Evolutionary conservation across 495 filamentous ascomycete species (phyloP), one percentile per base, ranked within the genome.

Genomic region (Aspergillus indologenus): DNA sequence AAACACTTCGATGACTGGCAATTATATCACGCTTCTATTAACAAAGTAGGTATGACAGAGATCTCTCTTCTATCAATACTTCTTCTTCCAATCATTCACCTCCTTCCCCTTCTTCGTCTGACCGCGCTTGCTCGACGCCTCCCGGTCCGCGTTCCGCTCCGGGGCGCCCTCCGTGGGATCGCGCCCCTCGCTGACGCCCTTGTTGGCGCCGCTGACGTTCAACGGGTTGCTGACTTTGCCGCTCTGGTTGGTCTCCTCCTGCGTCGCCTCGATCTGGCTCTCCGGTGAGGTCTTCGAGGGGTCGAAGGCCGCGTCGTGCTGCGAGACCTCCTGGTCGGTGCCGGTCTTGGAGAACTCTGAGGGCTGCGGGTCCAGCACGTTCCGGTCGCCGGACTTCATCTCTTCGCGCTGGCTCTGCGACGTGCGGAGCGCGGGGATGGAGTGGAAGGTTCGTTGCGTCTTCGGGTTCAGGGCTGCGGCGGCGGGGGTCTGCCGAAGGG

Each of bases 191-290:
- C 78, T 84, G n/a, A 84, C 78, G 8, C 84, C 82, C 43, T 71
- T 76, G 65, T 89, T 88, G 20, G 80, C 83, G 0, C 82, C 79
- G 49, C 81, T 85, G 46, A 87, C 79, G 22, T 87, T 73, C 21
- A 88, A 67, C 7, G 86, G 81, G 58, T 82, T 79, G 42, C 69
- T 65, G 9, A 60, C 52, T 58, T 68, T 57, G 23, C 71, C 70
- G 61, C 68, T 45, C 50, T 49, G 19, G 51, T 60, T 53, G 45
- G 49, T 66, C 53, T 77, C 79, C 56, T 71, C 61, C 60, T 63
- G 72, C 49, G 64, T 73, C 29, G 53, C 75, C 62, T 73, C 64
- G 24, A 81, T 71, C 65, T 86, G 76, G 29, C 70, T 64, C 68
- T 87, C 81, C 0, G 87, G 86, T 12, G 73, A 63, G 21, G 84